A percentile compares a stretch with the other conserved stretches of the same genome.
Evolutionary conservation across 2,329 filamentous ascomycete genomes (phyloP).

Genomic region (Xylariaceae sp.): DNA sequence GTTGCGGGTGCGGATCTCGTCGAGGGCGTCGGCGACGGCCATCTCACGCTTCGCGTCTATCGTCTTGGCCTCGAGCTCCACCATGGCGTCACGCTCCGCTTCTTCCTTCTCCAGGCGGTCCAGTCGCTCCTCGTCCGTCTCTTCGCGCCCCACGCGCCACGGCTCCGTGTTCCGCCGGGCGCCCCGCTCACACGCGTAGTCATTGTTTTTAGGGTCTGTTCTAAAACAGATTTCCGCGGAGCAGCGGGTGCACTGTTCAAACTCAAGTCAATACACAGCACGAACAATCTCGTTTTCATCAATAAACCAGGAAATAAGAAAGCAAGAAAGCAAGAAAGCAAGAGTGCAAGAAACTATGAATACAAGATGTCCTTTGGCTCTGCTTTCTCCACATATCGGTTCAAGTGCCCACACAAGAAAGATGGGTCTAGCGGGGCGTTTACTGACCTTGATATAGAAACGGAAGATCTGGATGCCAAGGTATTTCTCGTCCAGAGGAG

Average conservation of each 20-base stretch:
- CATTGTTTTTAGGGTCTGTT: slow-evolving; percentile 91
- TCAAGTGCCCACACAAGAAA: background rate
- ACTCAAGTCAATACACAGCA: background rate
- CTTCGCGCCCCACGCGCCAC: slow-evolving; percentile 64
- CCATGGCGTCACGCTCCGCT: slow-evolving; percentile 85
- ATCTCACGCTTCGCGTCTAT: slow-evolving; percentile 90
- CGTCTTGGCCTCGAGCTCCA: slow-evolving; percentile 89
- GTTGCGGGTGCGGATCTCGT: slow-evolving; percentile 90
- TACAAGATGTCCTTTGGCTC: background rate
- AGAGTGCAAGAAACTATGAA: too few species aligned
- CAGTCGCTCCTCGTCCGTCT: slow-evolving; percentile 81
- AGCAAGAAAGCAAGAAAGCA: too few species aligned
- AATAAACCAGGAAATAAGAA: too few species aligned
- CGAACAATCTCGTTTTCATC: too few species aligned
- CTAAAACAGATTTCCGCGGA: slow-evolving; percentile 23
- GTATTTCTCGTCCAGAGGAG: slow-evolving; percentile 80
- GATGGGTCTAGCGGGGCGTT: background rate
- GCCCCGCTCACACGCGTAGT: slow-evolving; percentile 73
- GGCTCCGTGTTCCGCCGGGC: slow-evolving; percentile 91
- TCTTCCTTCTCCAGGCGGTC: slow-evolving; percentile 76
- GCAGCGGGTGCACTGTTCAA: slow-evolving; percentile 19
- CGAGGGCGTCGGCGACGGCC: slow-evolving; percentile 90
- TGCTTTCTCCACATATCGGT: background rate
- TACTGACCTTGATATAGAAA: slow-evolving; percentile 67
- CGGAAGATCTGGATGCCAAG: slow-evolving; percentile 79